Evolutionary conservation across 2,329 filamentous ascomycete species (phyloP).

Genomic region (Ceratocystis alfenasii): DNA sequence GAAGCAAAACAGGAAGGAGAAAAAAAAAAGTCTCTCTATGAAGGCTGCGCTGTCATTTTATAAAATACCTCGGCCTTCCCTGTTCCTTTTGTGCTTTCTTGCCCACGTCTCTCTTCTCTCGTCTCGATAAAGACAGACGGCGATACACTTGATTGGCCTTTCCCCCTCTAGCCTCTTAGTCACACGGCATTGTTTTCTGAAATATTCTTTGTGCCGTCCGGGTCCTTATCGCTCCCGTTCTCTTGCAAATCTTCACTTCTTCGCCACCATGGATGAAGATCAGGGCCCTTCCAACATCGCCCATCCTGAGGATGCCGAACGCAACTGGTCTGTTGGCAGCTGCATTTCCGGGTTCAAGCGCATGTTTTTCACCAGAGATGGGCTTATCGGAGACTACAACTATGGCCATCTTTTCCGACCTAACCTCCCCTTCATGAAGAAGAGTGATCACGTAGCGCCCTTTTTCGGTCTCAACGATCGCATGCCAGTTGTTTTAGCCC

Average conservation of each 20-base stretch:
- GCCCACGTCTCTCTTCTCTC: background rate
- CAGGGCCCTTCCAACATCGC: slow-evolving; percentile 41
- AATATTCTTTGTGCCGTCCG: too few species aligned
- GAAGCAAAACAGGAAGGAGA: background rate
- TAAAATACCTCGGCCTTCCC: background rate
- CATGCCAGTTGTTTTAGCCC: slow-evolving; percentile 62
- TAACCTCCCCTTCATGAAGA: slow-evolving; percentile 71
- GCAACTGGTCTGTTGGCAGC: slow-evolving; percentile 26
- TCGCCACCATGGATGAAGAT: slow-evolving; percentile 42
- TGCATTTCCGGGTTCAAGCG: slow-evolving; percentile 26
- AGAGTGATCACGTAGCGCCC: slow-evolving; percentile 46
- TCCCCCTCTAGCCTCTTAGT: background rate
- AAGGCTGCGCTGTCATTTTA: background rate
- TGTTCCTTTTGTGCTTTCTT: background rate
- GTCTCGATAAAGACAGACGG: background rate
- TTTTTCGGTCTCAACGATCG: slow-evolving; percentile 75
- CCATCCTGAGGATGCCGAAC: slow-evolving; percentile 29
- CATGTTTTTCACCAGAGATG: slow-evolving; percentile 49
- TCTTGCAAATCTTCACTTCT: background rate
- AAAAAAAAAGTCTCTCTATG: background rate
- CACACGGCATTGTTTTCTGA: background rate
- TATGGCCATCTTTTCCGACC: slow-evolving; percentile 78
- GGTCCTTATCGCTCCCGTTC: background rate
- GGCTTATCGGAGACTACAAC: slow-evolving; percentile 75
- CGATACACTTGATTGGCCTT: background rate